phyloP scores from a whole-genome alignment of 306 rosid genomes.

The Pueraria montana region DNA sequence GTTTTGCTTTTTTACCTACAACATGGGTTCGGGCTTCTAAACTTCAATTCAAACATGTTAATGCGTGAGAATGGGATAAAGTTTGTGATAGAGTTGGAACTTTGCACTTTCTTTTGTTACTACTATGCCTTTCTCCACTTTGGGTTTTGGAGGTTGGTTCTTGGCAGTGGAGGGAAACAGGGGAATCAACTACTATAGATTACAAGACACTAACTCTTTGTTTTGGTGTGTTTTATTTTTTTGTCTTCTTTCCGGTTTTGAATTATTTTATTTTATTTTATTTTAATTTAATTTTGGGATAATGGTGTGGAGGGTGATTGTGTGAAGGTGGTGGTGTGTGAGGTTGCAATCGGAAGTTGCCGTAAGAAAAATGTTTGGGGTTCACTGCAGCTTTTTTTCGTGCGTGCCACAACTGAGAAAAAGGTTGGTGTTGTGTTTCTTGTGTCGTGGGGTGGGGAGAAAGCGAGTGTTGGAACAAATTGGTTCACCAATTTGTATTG shows the following conservation, averaged over 20 bases:
- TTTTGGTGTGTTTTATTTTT: not conserved
- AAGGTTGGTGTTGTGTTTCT: not conserved
- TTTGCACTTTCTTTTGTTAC: not conserved
- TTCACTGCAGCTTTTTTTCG: not conserved
- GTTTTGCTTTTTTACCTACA: not conserved
- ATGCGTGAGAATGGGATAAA: too few relatives aligned
- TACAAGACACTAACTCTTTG: not conserved
- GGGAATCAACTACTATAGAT: not conserved
- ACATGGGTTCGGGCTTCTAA: not conserved
- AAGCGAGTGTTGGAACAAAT: constrained; percentile 21
- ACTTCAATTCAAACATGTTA: not conserved
- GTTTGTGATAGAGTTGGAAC: not conserved
- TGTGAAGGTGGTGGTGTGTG: constrained; percentile 1
- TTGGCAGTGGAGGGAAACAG: constrained; percentile 1
- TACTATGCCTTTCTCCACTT: too few relatives aligned
- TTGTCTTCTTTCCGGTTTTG: not conserved
- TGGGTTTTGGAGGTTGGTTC: constrained; percentile 19
- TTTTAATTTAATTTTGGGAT: not conserved
- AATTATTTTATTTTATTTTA: not conserved
- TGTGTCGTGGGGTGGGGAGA: constrained; percentile 4
- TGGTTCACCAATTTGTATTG: not conserved
- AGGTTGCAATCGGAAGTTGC: not conserved
- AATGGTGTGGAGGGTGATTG: not conserved
- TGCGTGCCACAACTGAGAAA: constrained; percentile 11
- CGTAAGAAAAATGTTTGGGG: not conserved